Evolutionary conservation across 2,329 filamentous ascomycete species (phyloP).

Genomic region (Seiridium unicorne): DNA sequence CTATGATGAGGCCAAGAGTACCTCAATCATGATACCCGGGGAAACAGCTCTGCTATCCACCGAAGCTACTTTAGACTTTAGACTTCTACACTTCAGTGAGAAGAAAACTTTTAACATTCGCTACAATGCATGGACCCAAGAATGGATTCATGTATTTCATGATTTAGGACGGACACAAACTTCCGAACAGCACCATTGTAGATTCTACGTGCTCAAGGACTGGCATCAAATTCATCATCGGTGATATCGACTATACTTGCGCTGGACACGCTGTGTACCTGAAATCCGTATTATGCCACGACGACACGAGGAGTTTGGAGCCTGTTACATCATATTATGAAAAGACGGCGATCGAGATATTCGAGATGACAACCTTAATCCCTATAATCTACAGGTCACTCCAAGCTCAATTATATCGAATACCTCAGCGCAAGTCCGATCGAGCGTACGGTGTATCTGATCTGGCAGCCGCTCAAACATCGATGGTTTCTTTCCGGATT

Average conservation of each 20-base stretch:
- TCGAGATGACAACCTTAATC: slow-evolving; percentile 73
- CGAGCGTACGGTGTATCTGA: slow-evolving; percentile 44
- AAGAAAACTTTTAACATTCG: neutral
- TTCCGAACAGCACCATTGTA: slow-evolving; percentile 57
- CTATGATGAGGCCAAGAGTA: neutral
- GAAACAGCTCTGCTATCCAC: neutral
- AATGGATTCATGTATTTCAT: slow-evolving; percentile 59
- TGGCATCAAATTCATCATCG: slow-evolving; percentile 50
- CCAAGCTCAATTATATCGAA: slow-evolving; percentile 54
- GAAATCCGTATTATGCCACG: slow-evolving; percentile 64
- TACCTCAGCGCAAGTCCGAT: slow-evolving; percentile 43
- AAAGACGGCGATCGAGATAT: slow-evolving; percentile 58
- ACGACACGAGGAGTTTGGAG: slow-evolving; percentile 51
- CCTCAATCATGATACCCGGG: slow-evolving; percentile 35
- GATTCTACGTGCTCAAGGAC: slow-evolving; percentile 50
- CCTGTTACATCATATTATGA: slow-evolving; percentile 65
- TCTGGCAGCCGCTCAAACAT: slow-evolving; percentile 62
- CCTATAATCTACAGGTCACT: slow-evolving; percentile 64
- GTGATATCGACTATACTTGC: slow-evolving; percentile 35
- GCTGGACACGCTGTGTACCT: slow-evolving; percentile 55
- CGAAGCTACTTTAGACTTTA: slow-evolving; percentile 55
- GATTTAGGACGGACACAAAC: slow-evolving; percentile 52
- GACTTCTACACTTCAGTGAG: slow-evolving; percentile 53
- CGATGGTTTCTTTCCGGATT: slow-evolving; percentile 57
- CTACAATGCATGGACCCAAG: slow-evolving; percentile 22